phyloP scores from a whole-genome alignment of 345 rosid species.

The Gossypium anomalum region DNA sequence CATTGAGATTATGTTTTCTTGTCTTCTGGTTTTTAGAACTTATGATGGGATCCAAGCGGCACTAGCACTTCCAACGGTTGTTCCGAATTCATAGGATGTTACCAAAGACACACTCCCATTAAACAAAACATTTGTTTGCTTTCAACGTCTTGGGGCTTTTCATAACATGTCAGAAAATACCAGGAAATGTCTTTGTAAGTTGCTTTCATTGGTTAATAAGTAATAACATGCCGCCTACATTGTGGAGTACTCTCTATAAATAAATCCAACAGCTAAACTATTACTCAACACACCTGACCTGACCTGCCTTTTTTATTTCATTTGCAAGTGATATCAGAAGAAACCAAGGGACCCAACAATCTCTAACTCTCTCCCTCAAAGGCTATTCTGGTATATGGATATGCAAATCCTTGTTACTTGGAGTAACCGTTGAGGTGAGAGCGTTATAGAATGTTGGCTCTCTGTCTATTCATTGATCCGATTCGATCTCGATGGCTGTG shows the following conservation, averaged over 20 bases:
- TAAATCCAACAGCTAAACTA: not conserved
- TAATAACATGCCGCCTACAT: not conserved
- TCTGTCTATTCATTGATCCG: not conserved
- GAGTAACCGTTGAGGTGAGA: constrained; percentile 19
- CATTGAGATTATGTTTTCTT: not conserved
- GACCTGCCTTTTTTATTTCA: not conserved
- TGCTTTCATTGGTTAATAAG: not conserved
- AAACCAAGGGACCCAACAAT: constrained; percentile 16
- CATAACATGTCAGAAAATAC: not conserved
- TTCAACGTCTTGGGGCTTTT: not conserved
- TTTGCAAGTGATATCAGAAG: not conserved
- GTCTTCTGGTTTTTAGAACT: not conserved
- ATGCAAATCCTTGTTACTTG: not conserved
- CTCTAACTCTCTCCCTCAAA: constrained; percentile 49
- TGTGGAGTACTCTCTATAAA: not conserved
- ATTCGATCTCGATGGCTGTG: not conserved
- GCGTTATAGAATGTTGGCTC: constrained; percentile 20
- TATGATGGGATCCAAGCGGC: not conserved
- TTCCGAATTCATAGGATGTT: constrained; percentile 10
- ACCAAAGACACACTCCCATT: constrained; percentile 3
- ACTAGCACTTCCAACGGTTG: not conserved
- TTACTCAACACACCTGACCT: not conserved
- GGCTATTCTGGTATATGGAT: constrained; percentile 10
- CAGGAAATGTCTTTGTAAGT: not conserved
- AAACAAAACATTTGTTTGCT: not conserved